phyloP scores from a whole-genome alignment of 164 flowering plant species.

The Liriodendron chinense region DNA sequence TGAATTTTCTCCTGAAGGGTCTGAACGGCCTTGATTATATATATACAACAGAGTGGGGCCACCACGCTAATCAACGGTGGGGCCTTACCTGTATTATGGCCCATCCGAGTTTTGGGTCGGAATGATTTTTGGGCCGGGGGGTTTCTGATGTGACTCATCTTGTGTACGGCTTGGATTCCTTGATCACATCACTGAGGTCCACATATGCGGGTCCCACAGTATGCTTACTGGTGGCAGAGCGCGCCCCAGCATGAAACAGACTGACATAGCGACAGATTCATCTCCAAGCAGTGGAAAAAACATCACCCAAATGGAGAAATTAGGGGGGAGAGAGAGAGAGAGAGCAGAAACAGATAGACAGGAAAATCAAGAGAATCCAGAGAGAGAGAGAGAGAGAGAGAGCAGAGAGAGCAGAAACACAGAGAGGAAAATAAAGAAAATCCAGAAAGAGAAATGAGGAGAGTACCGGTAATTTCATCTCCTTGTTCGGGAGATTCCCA shows the following conservation, averaged over 20 bases:
- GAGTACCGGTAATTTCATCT: slow-evolving; percentile 15
- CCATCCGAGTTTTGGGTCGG: too few relatives aligned
- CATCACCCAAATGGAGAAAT: not conserved
- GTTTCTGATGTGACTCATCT: too few relatives aligned
- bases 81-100: too few relatives aligned
- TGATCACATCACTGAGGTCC: too few relatives aligned
- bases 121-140: too few relatives aligned
- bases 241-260: not conserved
- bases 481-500: slow-evolving; percentile 15
- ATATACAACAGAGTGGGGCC: too few relatives aligned
- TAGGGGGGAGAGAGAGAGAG: not conserved
- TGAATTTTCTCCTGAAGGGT: too few relatives aligned
- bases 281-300: not conserved
- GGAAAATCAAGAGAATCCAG: not conserved
- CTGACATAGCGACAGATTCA: not conserved
- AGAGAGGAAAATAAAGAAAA: not conserved
- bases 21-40: too few relatives aligned
- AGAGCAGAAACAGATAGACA: not conserved
- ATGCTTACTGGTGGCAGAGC: too few relatives aligned
- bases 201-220: too few relatives aligned
- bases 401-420: not conserved
- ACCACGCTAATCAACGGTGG: too few relatives aligned
- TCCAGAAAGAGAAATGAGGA: not conserved
- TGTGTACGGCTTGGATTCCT: too few relatives aligned
- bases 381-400: not conserved